Evolutionary conservation across 2,329 filamentous ascomycete genomes (phyloP), one percentile per base, ranked within the genome.

Genomic region (Didymella pinodella): DNA sequence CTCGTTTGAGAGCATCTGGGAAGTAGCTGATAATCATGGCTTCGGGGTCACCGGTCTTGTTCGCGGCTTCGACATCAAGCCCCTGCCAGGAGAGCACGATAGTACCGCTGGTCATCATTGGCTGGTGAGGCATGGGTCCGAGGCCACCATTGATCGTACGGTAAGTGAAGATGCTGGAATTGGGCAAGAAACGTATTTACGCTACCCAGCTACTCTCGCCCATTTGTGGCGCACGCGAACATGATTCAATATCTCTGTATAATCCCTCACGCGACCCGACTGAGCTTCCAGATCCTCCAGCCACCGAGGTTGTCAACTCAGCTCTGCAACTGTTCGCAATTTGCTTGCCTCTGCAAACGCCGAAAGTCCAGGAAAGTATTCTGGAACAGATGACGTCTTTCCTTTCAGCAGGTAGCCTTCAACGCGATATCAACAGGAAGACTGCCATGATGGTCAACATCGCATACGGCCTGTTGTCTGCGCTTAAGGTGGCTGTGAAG

Each of bases 341-440:
- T 52, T 91, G 92, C 38, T 88, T 99, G 57, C 93, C 95, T 2
- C 82, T 97, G 10, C 96, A 96, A 45, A 90, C 91, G 0, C 85
- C 92, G 4, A 97, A 94, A 71, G 91, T 99, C 2, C 95, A 99
- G 71, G 95, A 99, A 76, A 97, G 94, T 72, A 92, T 96, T 47
- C 81, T 99, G 10, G 95, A 99, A 76, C 95, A 99, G 73, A 89
- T 98, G 47, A 90, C 91, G 16, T 95, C 92, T 0, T 96, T 96
- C 71, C 82, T 95, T n/a, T 90, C 92, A 0, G 90, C 93, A 1
- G 87, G 88, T 0, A 87, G 86, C 48, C 81, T 97, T 22, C 91
- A 94, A 66, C 86, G 95, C 63, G 95, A 98, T 68, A 90, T 90
- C 1, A 93, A 93, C 6, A 86, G 94, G 50, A 96, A 91, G 75